Conservation (phyloP, 2,329 filamentous ascomycete genomes). For the Fusarium incarnatum region DNA sequence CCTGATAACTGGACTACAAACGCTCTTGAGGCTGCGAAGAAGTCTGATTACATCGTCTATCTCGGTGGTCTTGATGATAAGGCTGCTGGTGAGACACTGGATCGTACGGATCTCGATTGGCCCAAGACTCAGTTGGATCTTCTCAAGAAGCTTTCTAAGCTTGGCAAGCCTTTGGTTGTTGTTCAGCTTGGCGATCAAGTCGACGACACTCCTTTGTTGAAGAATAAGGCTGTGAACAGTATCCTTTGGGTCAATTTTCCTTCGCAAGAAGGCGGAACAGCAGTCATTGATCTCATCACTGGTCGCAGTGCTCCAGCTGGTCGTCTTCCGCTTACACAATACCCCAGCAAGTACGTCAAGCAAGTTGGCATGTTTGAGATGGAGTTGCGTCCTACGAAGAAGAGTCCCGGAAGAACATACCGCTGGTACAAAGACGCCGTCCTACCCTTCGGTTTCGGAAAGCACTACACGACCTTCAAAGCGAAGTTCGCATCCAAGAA, state of each 20-base stretch:
- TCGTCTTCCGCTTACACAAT: not conserved
- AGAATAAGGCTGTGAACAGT: conserved; percentile 16
- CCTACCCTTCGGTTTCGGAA: not conserved
- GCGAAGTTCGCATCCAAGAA: conserved; percentile 4
- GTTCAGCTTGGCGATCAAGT: conserved; percentile 5
- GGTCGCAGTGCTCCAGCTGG: not conserved
- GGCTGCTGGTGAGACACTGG: conserved; percentile 6
- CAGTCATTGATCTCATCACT: not conserved
- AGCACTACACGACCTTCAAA: conserved; percentile 14
- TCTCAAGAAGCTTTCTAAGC: not conserved
- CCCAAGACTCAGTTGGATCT: not conserved
- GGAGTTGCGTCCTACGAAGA: conserved; percentile 5
- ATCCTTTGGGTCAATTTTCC: conserved; percentile 22
- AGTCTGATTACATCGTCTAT: conserved; percentile 9
- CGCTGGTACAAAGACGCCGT: conserved; percentile 5
- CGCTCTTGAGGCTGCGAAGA: not conserved
- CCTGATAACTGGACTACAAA: conserved; percentile 9
- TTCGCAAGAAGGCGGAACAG: conserved; percentile 9
- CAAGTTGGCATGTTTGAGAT: conserved; percentile 1
- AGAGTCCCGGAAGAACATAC: conserved; percentile 3
- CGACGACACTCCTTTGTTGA: not conserved
- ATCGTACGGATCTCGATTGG: conserved; percentile 5
- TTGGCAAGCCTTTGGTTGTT: conserved; percentile 1
- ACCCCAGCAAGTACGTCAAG: not conserved
- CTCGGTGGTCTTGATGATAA: conserved; percentile 6